Percentiles rank a stretch among this genome's conserved stretches.
Evolutionary conservation across 805 yeast genomes (phyloP).

Genomic region (Metschnikowia aberdeeniae): DNA sequence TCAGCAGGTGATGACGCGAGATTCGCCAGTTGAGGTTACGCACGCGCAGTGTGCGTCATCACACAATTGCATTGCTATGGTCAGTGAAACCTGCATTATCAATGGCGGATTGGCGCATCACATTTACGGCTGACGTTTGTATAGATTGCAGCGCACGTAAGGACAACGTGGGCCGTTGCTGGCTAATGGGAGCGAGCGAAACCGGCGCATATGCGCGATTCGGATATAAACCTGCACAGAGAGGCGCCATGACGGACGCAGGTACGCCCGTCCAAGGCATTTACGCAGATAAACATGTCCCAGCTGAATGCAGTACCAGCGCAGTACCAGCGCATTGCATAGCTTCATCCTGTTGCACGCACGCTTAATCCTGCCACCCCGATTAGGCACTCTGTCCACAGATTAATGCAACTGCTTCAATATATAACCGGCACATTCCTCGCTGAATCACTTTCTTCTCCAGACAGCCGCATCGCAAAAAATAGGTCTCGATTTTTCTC

Average conservation of each 20-base stretch:
- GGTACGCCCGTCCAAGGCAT: slow-evolving; percentile 1
- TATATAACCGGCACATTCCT: slow-evolving; percentile 3
- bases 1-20: slow-evolving; percentile 1
- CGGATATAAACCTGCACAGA: neutral
- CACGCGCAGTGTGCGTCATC: slow-evolving; percentile 1
- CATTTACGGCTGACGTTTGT: neutral
- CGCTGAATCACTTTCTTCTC: neutral
- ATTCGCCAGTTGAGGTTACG: neutral
- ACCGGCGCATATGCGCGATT: neutral
- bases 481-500: neutral
- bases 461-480: slow-evolving; percentile 2
- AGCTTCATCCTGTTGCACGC: neutral
- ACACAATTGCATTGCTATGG: too few species aligned
- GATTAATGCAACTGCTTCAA: neutral
- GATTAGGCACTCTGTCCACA: neutral
- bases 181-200: neutral
- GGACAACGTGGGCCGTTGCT: neutral
- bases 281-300: slow-evolving; percentile 2
- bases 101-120: too few species aligned
- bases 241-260: neutral
- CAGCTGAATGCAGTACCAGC: slow-evolving; percentile 1
- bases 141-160: neutral
- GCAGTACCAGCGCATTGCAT: too few species aligned
- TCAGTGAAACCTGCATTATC: too few species aligned
- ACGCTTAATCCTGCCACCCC: slow-evolving; percentile 5